A percentile compares a stretch with the other conserved stretches of the same genome.
Evolutionary conservation across 2,329 filamentous ascomycete species (phyloP).

Genomic region (Fusarium subtropicale): DNA sequence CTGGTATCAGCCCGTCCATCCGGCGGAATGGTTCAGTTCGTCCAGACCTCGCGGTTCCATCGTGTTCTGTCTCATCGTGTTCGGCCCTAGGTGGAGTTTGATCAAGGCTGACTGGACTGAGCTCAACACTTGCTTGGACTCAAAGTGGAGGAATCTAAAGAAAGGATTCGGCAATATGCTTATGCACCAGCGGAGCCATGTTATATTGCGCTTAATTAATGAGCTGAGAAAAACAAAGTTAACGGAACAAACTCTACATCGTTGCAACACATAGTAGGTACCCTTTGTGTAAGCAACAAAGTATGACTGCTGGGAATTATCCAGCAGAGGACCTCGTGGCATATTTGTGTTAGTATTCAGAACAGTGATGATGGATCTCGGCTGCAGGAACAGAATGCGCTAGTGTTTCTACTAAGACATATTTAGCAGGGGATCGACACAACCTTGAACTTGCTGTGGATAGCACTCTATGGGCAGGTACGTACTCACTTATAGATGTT

Average conservation of each 20-base stretch:
- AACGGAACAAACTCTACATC: neutral
- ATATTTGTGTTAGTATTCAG: slow-evolving; percentile 21
- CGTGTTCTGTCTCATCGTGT: neutral
- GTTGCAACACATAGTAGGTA: neutral
- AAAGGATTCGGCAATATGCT: neutral
- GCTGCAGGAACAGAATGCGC: slow-evolving; percentile 49
- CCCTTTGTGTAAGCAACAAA: slow-evolving; percentile 4
- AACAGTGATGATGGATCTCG: slow-evolving; percentile 7
- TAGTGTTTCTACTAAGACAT: slow-evolving; percentile 52
- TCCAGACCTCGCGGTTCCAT: neutral
- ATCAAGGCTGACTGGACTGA: slow-evolving; percentile 8
- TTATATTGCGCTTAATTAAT: slow-evolving; percentile 12
- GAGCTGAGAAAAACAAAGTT: slow-evolving; percentile 5
- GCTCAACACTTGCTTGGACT: slow-evolving; percentile 1
- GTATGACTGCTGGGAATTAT: slow-evolving; percentile 11
- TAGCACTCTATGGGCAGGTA: neutral
- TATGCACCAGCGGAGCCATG: slow-evolving; percentile 2
- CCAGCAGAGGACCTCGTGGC: slow-evolving; percentile 6
- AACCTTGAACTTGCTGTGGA: neutral
- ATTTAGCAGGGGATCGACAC: slow-evolving; percentile 18
- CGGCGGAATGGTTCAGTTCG: neutral
- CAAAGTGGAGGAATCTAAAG: slow-evolving; percentile 11
- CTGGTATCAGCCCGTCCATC: neutral
- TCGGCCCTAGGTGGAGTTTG: neutral
- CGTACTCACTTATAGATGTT: neutral